Base-by-base conservation (phyloP, 2,329 filamentous ascomycete species). In the Trichoderma polysporum region DNA sequence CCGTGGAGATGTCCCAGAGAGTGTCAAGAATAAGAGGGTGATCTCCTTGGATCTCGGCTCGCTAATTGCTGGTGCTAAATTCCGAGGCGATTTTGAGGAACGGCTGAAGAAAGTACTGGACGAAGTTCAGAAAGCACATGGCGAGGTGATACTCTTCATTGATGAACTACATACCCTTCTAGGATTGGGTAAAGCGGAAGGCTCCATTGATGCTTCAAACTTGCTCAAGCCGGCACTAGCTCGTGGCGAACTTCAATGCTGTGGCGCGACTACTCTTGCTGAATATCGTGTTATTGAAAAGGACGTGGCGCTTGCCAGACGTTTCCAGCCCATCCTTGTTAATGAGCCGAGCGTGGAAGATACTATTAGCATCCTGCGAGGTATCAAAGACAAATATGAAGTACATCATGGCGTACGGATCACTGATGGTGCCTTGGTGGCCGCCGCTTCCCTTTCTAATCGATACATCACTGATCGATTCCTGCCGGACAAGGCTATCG, bases 321-420 rank as follows among this genome's bases (percentile, higher is more conserved):
- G 95, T 68, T 98, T 99, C 77, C 95, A 99, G 74, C 94, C 95
- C 0, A 97, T 99, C 66, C 79, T 93, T 39, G 93, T 99, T n/a
- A 91, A 90, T 68, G 95, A 99, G 74, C 95, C 95, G 0, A 90
- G 88, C 0, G 94, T 98, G 0, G 88, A 92, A 71, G 94, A 97
- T 71, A 97, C 95, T 0, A 94, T 99, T 69, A 97, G 93, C 59
- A 98, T 99, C 66, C 83, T 99, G 0, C 89, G 95, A 74, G 95
- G 94, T 57, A 97, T 99, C 82, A 98, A 98, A 76, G 94, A 98
- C 75, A 92, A 93, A 71, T 99, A 99, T 74, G 95, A 98, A 77
- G 92, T 98, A 0, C 95, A 98, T 71, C 95, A 99, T 74, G 94
- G 95, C 79, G 94, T 98, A 0, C 86, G 94, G 63, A 98, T 99